Conservation (phyloP, 106 monocot species). For the Apostasia ramifera region DNA sequence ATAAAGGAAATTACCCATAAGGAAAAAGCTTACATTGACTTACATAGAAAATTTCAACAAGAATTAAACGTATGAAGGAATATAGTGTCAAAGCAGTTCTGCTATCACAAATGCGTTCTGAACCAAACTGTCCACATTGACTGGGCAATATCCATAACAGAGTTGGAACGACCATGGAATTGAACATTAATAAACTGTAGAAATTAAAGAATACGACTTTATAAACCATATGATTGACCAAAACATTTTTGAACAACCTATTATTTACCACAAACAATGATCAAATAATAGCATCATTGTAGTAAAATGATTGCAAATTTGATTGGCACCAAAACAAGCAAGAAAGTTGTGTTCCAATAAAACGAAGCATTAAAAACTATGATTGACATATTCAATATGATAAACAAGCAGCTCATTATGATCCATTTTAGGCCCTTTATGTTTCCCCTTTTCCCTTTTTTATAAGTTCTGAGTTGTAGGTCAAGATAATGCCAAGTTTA, state of each 20-base stretch:
- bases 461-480: too few relatives aligned
- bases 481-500: too few relatives aligned
- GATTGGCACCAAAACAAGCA: too few relatives aligned
- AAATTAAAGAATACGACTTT: not conserved
- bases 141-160: conserved; percentile 80
- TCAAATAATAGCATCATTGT: too few relatives aligned
- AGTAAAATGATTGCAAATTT: too few relatives aligned
- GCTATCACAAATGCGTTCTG: conserved; percentile 29
- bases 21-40: conserved; percentile 14
- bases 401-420: too few relatives aligned
- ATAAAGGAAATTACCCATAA: not conserved
- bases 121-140: conserved; percentile 28
- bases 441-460: too few relatives aligned
- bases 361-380: too few relatives aligned
- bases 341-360: too few relatives aligned
- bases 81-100: conserved; percentile 36
- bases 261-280: not conserved
- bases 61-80: conserved; percentile 51
- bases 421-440: too few relatives aligned
- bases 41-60: conserved; percentile 87
- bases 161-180: conserved; percentile 64
- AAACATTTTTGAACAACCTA: not conserved
- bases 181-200: conserved; percentile 74
- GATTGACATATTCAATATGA: too few relatives aligned
- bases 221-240: not conserved